Percentiles rank a stretch among this genome's conserved stretches.
These are phyloP conservation scores for Begonia loranthoides DNA, from an alignment of 306 rosid species.

Conservation along the genomic window DNA sequence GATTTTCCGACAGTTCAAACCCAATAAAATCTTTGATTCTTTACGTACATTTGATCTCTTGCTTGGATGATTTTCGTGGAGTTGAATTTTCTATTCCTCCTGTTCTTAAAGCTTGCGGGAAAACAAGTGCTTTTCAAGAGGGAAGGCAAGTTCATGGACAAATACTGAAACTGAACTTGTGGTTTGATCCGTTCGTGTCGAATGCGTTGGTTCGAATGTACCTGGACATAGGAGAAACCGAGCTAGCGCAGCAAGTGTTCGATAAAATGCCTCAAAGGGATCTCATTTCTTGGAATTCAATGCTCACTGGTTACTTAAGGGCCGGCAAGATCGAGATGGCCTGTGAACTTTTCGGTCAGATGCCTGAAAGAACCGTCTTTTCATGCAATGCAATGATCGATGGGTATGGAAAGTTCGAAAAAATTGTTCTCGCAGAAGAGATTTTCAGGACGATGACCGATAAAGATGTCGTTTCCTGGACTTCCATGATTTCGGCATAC, in stretches of 20 bases:
- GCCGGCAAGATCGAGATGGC: slow-evolving; percentile 26
- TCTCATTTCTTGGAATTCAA: slow-evolving; percentile 36
- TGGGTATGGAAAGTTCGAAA: slow-evolving; percentile 35
- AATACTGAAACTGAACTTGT: slow-evolving; percentile 22
- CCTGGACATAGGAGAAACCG: slow-evolving; percentile 19
- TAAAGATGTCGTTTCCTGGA: slow-evolving; percentile 36
- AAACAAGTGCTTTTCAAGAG: slow-evolving; percentile 19
- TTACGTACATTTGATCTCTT: slow-evolving; percentile 24
- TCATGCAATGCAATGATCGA: slow-evolving; percentile 44
- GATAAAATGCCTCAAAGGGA: slow-evolving; percentile 38
- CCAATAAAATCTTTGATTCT: slow-evolving; percentile 26
- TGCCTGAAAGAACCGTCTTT: slow-evolving; percentile 26
- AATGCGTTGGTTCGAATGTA: slow-evolving; percentile 41
- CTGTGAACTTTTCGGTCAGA: slow-evolving; percentile 16
- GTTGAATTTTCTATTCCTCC: slow-evolving; percentile 32
- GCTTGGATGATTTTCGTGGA: slow-evolving; percentile 15
- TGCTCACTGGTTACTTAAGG: slow-evolving; percentile 29
- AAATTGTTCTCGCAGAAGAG: slow-evolving; percentile 29
- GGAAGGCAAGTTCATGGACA: slow-evolving; percentile 36
- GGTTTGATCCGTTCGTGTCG: slow-evolving; percentile 30
- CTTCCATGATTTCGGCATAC: slow-evolving; percentile 33
- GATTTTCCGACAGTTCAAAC: slow-evolving; percentile 15
- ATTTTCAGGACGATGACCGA: slow-evolving; percentile 19
- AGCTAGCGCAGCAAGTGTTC: slow-evolving; percentile 25
- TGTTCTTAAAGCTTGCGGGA: slow-evolving; percentile 33